Base-by-base conservation (phyloP, 495 filamentous ascomycete genomes). In the Aspergillus biplanus region DNA sequence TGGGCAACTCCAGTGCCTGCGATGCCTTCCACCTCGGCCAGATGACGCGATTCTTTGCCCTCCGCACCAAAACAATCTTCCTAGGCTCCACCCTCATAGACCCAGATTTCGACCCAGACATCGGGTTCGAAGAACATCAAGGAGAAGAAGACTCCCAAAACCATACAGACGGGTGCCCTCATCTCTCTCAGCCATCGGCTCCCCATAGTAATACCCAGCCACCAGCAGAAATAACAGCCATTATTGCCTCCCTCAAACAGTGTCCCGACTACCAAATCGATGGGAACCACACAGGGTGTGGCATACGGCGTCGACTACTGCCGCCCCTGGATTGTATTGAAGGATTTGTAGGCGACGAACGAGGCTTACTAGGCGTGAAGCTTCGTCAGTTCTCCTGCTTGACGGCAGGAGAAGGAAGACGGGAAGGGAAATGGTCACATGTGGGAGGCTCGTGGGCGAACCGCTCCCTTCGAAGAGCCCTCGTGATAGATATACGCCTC, bases 11-110 rank as follows among this genome's bases (percentile, higher is more conserved):
- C 44, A 77, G 82, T 15, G 84, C 89, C 63, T 97, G 92, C 72
- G 92, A 97, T 73, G 86, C 88, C 6, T 97, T 91, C 72, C 91
- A 96, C 67, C 82, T 96, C 0, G 92, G 92, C 15, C 90, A 96
- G 75, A 92, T 92, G 81, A 75, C 91, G 63, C 89, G 90, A 44
- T 97, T 96, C 72, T 87, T 97, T 32, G 69, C 81, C 5, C 79
- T 79, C 50, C 73, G 78, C 31, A 71, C 77, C 27, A 82, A 74
- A 44, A 79, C 77, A 0, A 74, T 79, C n/a, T 81, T 81, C 57
- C 55, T 87, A 70, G 73, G 79, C 65, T 73, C 82, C 78, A 66
- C 73, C 75, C 18, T 83, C 66, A 72, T 82, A 76, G 61, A 82
- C 74, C 63, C 74, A 5, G 71, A 76, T 13, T 78, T 77, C 53